Evolutionary conservation across 2,329 filamentous ascomycete genomes (phyloP).

Genomic region (Verticillium nonalfalfae): DNA sequence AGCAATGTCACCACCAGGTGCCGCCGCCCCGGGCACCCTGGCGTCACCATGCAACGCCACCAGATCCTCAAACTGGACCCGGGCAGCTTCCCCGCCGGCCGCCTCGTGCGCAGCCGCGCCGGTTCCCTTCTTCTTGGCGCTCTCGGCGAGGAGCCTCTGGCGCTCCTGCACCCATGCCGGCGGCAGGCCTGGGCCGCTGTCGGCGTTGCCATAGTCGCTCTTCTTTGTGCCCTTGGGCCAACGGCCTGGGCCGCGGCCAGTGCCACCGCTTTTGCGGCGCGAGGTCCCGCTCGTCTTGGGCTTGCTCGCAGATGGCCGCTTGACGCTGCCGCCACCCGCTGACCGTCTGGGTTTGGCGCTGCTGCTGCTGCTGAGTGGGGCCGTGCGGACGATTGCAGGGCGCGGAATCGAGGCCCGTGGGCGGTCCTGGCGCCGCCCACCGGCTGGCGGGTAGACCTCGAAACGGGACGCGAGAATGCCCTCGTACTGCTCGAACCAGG

Average conservation of each 20-base stretch:
- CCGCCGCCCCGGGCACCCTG: neutral
- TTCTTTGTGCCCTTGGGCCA: constrained; percentile 66
- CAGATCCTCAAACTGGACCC: neutral
- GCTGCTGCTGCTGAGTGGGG: constrained; percentile 19
- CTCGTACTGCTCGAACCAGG: constrained; percentile 43
- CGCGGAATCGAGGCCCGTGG: constrained; percentile 34
- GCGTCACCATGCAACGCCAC: neutral
- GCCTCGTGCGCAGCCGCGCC: neutral
- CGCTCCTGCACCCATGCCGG: constrained; percentile 44
- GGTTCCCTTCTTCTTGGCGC: constrained; percentile 16
- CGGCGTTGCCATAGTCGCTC: constrained; percentile 60
- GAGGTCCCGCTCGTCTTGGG: constrained; percentile 33
- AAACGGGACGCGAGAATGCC: constrained; percentile 65
- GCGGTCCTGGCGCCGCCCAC: constrained; percentile 40
- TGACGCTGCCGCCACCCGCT: constrained; percentile 20
- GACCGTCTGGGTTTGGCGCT: constrained; percentile 32
- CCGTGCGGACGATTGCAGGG: constrained; percentile 26
- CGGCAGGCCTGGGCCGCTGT: constrained; percentile 57
- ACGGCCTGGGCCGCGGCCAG: constrained; percentile 56
- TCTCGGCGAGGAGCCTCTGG: constrained; percentile 11
- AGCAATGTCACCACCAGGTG: neutral
- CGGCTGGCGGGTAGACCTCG: constrained; percentile 66
- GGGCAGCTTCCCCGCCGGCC: neutral
- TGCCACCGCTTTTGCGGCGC: constrained; percentile 55
- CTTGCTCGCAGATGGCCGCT: constrained; percentile 19